Base-by-base conservation (phyloP, 169 alveolate species). In the Neospora caninum region DNA sequence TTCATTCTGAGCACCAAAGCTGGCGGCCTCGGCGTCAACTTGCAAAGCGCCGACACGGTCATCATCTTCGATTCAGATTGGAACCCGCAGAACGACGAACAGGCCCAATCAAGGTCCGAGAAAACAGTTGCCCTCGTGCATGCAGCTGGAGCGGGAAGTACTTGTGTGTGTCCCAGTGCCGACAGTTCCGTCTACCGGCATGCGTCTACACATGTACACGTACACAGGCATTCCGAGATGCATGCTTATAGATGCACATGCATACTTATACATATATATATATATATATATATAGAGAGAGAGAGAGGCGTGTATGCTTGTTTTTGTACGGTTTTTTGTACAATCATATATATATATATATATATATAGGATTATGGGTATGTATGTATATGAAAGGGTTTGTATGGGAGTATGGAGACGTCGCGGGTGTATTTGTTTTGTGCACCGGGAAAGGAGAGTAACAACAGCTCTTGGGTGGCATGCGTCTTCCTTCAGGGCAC, bases 31-130 rank as follows among this genome's bases (percentile, higher is more conserved):
- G 99, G 99, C 69, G 98, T 99, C 38, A 99, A 98, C 86, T 95
- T 99, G 67, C 98, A 98, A n/a, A 98, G 98, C n/a, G 99, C 99
- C 39, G 99, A 99, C 96, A 98, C 99, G 18, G 99, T 99, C n/a
- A 98, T 99, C 70, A 98, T 99, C 93, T 99, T 98, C 94, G 99
- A 99, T 96, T 98, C 98, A 92, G 99, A 99, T 94, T 99, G 99
- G 99, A 98, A 98, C 92, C 99, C 99, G 29, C 98, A 98, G 95
- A 98, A 98, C 98, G 99, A 99, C 96, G 97, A 97, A 58, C 98
- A 99, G 91, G 99, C 99, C 0, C 98, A 98, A 93, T 93, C 96
- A 53, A 95, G 99, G 94, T 91, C 58, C 49, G 36, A 80, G 18
- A 7, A 80, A 80, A n/a, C n/a, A 42, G 49, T 25, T 7, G n/a